Evolutionary conservation across 306 rosid species (phyloP), one percentile per base, ranked within the genome.

Genomic region (Dryas octopetala): DNA sequence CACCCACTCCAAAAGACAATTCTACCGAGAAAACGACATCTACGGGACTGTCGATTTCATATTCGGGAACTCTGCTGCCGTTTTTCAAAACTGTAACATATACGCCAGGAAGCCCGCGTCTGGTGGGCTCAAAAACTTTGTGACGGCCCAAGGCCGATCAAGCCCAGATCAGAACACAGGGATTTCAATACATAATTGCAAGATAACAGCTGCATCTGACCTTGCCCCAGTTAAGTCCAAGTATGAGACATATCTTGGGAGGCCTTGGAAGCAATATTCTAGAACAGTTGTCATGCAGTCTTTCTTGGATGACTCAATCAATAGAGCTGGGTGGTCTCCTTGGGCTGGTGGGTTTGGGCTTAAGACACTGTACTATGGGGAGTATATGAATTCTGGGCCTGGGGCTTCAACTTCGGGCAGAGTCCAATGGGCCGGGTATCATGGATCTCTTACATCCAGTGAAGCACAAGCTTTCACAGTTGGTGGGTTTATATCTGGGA

Each of bases 221-320:
- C 72, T 82, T 1, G 74, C 71, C 6, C 73, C 80, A 0, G 71
- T 61, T 7, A 74, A 52, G 38, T 28, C 74, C 44, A 69, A 17
- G 6, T 69, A 52, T 45, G 13, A 66, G 32, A 83, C 86, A 2
- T 78, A 68, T 68, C 74, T 83, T 11, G 83, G 86, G 16, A 77
- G 86, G 5, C 86, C 86, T 4, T 83, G 86, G 86, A 58, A 83
- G 83, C 76, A 79, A n/a, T 71, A 79, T 43, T 83, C 83, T 4
- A 71, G 86, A 62, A 79, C 83, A 2, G 51, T 83, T n/a, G 23
- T 83, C 52, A 79, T 83, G 83, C 68, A 83, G 69, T 75, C 83
- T 1, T 44, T 17, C 32, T 0, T 79, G 19, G 86, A 70, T 17
- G 86, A 57, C n/a, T 43, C 79, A 0, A 61, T 79, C 3, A 63